phyloP scores from a whole-genome alignment of 1,139 yeast genomes.

The Pichia sp. region DNA sequence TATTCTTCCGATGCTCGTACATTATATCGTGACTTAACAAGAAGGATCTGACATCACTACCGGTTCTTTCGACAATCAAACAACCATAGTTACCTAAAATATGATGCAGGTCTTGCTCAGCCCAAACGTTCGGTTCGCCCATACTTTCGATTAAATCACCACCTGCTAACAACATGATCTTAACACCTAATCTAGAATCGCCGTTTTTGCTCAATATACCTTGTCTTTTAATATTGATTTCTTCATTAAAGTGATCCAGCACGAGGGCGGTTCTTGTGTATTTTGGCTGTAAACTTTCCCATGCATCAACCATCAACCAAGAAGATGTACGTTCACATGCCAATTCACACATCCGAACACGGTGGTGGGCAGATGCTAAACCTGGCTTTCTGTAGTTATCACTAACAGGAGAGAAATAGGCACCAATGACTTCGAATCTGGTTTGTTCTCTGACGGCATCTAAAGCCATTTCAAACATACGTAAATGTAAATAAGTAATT shows the following conservation, averaged over 20 bases:
- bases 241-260: constrained; percentile 94
- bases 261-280: constrained; percentile 96
- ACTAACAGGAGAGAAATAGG: constrained; percentile 96
- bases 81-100: constrained; percentile 96
- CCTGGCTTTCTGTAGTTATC: constrained; percentile 95
- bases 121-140: constrained; percentile 99
- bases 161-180: constrained; percentile 95
- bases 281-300: constrained; percentile 93
- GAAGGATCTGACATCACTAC: constrained; percentile 92
- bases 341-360: constrained; percentile 97
- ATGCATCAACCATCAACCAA: constrained; percentile 99
- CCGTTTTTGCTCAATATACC: constrained; percentile 78
- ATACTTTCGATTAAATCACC: constrained; percentile 96
- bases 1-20: constrained; percentile 95
- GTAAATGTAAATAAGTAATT: constrained; percentile 84
- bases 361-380: constrained; percentile 79
- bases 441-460: constrained; percentile 95
- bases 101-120: constrained; percentile 92
- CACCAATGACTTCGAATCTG: constrained; percentile 92
- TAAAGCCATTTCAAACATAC: constrained; percentile 97
- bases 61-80: constrained; percentile 94
- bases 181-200: constrained; percentile 61
- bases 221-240: constrained; percentile 84
- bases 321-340: constrained; percentile 97
- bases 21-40: constrained; percentile 90